Evolutionary conservation across 2,329 filamentous ascomycete genomes (phyloP).

Genomic region (Geosmithia flava): DNA sequence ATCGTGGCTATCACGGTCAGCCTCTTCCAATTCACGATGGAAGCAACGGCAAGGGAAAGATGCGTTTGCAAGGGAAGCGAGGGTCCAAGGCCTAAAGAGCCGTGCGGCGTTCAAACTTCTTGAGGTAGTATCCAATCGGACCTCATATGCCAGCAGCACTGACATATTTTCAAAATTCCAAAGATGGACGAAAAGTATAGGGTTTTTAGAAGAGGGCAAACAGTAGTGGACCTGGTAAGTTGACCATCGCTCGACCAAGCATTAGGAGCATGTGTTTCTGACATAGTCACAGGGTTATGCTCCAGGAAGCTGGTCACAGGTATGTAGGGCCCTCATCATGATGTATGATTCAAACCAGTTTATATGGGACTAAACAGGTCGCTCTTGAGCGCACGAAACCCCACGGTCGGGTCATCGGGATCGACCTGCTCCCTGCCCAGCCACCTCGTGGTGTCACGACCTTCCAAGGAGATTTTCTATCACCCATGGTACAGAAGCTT

Average conservation of each 20-base stretch:
- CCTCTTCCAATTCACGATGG: conserved; percentile 46
- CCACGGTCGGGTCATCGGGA: conserved; percentile 69
- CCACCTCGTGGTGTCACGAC: conserved; percentile 86
- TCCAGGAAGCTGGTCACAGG: conserved; percentile 60
- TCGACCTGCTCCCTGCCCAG: conserved; percentile 87
- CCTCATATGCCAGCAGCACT: not conserved
- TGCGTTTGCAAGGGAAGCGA: conserved; percentile 60
- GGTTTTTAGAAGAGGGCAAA: conserved; percentile 69
- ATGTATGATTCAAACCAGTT: not conserved
- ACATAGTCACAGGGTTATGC: conserved; percentile 52
- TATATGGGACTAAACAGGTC: conserved; percentile 39
- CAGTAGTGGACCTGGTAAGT: conserved; percentile 75
- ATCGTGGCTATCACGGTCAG: not conserved
- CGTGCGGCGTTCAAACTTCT: conserved; percentile 88
- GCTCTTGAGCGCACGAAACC: conserved; percentile 69
- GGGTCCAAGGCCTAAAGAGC: conserved; percentile 71
- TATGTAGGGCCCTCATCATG: conserved; percentile 13
- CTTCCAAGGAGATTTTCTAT: conserved; percentile 90
- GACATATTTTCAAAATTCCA: conserved; percentile 23
- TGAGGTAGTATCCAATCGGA: conserved; percentile 42
- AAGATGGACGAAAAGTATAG: conserved; percentile 74
- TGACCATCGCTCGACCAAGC: not conserved
- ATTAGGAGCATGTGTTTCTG: not conserved
- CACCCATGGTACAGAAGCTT: conserved; percentile 58
- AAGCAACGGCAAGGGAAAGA: conserved; percentile 68